These are phyloP conservation scores for Salix dunnii DNA, from an alignment of 345 rosid genomes.

Conservation along the genomic window DNA sequence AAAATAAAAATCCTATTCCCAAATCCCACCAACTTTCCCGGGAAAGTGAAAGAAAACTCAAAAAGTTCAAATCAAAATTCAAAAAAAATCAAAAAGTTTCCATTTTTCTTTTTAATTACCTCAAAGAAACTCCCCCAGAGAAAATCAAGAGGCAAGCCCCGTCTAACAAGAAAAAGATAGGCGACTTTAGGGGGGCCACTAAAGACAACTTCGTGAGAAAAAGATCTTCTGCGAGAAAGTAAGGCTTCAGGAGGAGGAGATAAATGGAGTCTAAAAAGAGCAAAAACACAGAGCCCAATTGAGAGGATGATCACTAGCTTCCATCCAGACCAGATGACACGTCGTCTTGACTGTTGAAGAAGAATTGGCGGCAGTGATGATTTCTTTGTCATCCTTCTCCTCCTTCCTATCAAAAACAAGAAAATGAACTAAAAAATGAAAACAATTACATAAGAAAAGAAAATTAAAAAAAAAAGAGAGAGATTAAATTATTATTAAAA, in stretches of 20 bases:
- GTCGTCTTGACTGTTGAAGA: slow-evolving; percentile 24
- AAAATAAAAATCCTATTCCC: too few species aligned
- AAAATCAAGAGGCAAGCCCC: slow-evolving; percentile 34
- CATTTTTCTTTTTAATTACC: slow-evolving; percentile 57
- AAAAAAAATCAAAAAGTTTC: background rate
- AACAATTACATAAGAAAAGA: too few species aligned
- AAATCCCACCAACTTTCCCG: too few species aligned
- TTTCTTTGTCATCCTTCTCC: slow-evolving; percentile 53
- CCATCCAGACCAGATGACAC: slow-evolving; percentile 55
- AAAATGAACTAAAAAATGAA: background rate
- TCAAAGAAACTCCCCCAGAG: slow-evolving; percentile 33
- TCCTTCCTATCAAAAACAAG: background rate
- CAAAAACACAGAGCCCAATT: slow-evolving; percentile 44
- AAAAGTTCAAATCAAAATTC: background rate
- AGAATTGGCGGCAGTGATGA: slow-evolving; percentile 15
- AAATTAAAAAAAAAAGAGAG: too few species aligned
- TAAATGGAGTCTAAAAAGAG: slow-evolving; percentile 49
- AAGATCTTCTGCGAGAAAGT: slow-evolving; percentile 38
- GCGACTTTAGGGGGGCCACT: slow-evolving; percentile 30
- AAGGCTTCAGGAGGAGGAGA: slow-evolving; percentile 30
- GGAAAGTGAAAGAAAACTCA: too few species aligned
- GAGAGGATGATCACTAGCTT: slow-evolving; percentile 55
- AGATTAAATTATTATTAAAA: too few species aligned
- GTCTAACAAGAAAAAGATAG: slow-evolving; percentile 34
- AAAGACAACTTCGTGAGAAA: slow-evolving; percentile 48